A percentile compares a stretch with the other conserved stretches of the same genome.
Conservation (phyloP, 768 basidiomycete species). For the Heimioporus sp. region DNA sequence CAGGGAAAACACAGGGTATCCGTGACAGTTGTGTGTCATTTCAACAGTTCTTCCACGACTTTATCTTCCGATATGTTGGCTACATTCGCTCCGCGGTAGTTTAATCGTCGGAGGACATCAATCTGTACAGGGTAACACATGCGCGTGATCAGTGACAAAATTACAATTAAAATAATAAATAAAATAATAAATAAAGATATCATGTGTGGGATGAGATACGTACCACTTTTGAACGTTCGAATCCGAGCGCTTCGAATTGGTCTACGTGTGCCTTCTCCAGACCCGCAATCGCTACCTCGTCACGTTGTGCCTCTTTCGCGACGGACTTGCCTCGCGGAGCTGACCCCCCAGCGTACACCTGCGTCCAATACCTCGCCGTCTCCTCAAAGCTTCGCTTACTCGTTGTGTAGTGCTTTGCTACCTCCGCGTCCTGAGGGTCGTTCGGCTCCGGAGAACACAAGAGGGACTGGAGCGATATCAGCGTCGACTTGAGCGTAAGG, state of each 20-base stretch:
- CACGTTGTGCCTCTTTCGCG: slow-evolving; percentile 32
- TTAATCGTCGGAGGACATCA: slow-evolving; percentile 82
- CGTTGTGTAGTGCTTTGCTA: slow-evolving; percentile 94
- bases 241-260: slow-evolving; percentile 81
- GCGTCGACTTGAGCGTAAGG: slow-evolving; percentile 91
- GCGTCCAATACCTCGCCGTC: slow-evolving; percentile 93
- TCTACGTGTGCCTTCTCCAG: slow-evolving; percentile 81
- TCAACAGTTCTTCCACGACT: slow-evolving; percentile 84
- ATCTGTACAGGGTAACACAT: slow-evolving; percentile 46
- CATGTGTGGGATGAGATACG: slow-evolving; percentile 31
- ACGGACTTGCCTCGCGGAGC: slow-evolving; percentile 39
- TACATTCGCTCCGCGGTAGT: slow-evolving; percentile 83
- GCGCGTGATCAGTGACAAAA: slow-evolving; percentile 1
- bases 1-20: slow-evolving; percentile 23
- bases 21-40: slow-evolving; percentile 33
- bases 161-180: too few relatives aligned
- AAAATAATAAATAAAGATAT: background rate
- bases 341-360: slow-evolving; percentile 84
- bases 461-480: slow-evolving; percentile 92
- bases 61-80: slow-evolving; percentile 79
- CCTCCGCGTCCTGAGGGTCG: slow-evolving; percentile 97
- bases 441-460: slow-evolving; percentile 93
- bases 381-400: slow-evolving; percentile 85
- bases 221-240: slow-evolving; percentile 82
- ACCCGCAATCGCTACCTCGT: slow-evolving; percentile 69